Evolutionary conservation across 2,329 filamentous ascomycete species (phyloP).

Genomic region (Fusarium tupiense): DNA sequence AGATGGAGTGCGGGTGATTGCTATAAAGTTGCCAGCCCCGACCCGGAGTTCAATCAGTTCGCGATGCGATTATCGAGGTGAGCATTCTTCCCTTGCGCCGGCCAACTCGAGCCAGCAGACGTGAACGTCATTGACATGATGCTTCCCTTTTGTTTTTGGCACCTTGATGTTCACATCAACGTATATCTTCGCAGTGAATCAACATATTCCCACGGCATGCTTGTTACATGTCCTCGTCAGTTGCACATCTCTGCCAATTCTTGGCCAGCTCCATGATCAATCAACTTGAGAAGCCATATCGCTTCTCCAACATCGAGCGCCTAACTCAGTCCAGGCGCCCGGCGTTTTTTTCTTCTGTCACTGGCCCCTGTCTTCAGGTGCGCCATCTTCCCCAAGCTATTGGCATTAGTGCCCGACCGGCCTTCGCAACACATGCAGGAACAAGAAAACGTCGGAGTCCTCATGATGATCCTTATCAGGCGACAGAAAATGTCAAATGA

Average conservation of each 20-base stretch:
- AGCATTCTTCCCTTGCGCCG: neutral
- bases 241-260: neutral
- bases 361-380: neutral
- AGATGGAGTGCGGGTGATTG: neutral
- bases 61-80: neutral
- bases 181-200: rapidly evolving
- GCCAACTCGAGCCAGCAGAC: neutral
- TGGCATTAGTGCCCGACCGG: neutral
- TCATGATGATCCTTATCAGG: neutral
- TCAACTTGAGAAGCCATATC: neutral
- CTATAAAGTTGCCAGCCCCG: neutral
- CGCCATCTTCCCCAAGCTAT: neutral
- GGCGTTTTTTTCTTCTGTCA: neutral
- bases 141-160: neutral
- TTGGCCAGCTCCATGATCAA: neutral
- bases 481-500: neutral
- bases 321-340: neutral
- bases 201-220: too few species aligned
- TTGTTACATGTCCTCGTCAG: neutral
- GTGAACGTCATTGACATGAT: neutral
- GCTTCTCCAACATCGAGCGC: neutral
- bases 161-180: too few species aligned
- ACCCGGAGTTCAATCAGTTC: neutral
- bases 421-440: neutral
- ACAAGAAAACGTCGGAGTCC: neutral